phyloP scores from a whole-genome alignment of 495 filamentous ascomycete genomes.

The Xylaria curta region DNA sequence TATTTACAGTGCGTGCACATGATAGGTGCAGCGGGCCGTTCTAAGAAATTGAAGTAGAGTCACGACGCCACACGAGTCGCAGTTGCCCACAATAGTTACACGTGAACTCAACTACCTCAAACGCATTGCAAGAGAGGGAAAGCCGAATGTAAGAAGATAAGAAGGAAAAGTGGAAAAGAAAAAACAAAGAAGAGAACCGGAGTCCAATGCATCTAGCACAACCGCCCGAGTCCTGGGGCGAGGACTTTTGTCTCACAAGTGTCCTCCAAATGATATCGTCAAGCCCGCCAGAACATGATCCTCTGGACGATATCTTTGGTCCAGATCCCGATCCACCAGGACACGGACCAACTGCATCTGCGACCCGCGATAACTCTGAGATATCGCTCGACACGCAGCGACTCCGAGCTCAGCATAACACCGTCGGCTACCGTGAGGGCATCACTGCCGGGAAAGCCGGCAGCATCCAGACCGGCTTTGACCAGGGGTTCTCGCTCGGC shows the following conservation, averaged over 20 bases:
- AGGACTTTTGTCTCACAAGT: conserved; percentile 6
- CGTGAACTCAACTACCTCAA: not conserved
- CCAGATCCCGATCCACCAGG: not conserved
- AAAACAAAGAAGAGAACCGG: not conserved
- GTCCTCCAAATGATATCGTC: not conserved
- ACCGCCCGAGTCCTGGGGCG: conserved; percentile 15
- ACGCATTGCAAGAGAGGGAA: not conserved
- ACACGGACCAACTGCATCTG: not conserved
- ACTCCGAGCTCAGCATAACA: conserved; percentile 75
- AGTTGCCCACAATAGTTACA: not conserved
- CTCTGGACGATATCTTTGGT: conserved; percentile 24
- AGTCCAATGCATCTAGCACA: conserved; percentile 22
- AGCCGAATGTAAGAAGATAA: not conserved
- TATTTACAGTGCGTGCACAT: not conserved
- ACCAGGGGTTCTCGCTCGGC: conserved; percentile 83
- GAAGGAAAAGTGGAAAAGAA: not conserved
- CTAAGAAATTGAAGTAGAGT: not conserved
- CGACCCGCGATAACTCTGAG: not conserved
- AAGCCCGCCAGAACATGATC: conserved; percentile 12
- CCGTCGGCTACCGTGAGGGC: conserved; percentile 90
- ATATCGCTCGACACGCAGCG: conserved; percentile 41
- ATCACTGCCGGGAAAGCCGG: conserved; percentile 72
- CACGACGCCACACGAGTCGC: conserved; percentile 7
- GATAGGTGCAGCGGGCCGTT: not conserved
- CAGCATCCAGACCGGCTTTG: conserved; percentile 82